These are phyloP conservation scores for Neopestalotiopsis sp. DNA, from an alignment of 2,329 filamentous ascomycete species.

Conservation along the genomic window DNA sequence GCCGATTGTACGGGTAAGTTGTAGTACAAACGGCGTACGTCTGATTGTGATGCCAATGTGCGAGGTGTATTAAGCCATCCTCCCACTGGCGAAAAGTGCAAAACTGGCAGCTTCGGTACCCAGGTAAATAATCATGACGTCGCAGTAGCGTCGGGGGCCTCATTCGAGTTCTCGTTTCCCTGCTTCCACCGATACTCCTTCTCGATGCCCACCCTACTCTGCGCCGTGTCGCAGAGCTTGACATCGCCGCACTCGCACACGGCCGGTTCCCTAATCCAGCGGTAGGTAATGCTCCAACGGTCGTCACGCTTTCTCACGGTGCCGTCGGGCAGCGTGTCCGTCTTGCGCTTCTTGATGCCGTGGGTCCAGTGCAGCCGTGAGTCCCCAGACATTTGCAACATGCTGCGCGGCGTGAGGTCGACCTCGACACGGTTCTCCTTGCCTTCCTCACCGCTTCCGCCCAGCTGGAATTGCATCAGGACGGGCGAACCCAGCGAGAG, in stretches of 20 bases:
- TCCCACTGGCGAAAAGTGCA: no score
- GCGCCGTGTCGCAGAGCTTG: constrained; percentile 57
- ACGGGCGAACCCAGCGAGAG: constrained; percentile 31
- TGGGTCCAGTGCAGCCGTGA: constrained; percentile 61
- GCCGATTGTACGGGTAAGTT: no score
- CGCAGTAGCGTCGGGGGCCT: neutral
- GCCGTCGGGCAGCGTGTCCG: constrained; percentile 52
- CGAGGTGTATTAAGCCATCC: no score
- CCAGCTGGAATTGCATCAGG: constrained; percentile 31
- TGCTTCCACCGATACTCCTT: constrained; percentile 57
- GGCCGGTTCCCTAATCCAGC: constrained; percentile 53
- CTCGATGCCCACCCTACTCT: constrained; percentile 50
- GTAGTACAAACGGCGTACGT: no score
- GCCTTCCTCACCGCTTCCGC: neutral
- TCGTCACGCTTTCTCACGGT: constrained; percentile 47
- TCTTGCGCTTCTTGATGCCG: constrained; percentile 59
- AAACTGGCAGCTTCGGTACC: no score
- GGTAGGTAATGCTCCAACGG: constrained; percentile 62
- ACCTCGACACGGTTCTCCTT: constrained; percentile 43
- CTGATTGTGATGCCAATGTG: no score
- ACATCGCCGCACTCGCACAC: constrained; percentile 57
- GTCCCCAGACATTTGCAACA: constrained; percentile 58
- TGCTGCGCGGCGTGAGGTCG: constrained; percentile 53
- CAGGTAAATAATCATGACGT: neutral
- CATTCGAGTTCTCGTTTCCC: neutral